phyloP scores from a whole-genome alignment of 164 flowering plant genomes.

The Nelumbo lutea region DNA sequence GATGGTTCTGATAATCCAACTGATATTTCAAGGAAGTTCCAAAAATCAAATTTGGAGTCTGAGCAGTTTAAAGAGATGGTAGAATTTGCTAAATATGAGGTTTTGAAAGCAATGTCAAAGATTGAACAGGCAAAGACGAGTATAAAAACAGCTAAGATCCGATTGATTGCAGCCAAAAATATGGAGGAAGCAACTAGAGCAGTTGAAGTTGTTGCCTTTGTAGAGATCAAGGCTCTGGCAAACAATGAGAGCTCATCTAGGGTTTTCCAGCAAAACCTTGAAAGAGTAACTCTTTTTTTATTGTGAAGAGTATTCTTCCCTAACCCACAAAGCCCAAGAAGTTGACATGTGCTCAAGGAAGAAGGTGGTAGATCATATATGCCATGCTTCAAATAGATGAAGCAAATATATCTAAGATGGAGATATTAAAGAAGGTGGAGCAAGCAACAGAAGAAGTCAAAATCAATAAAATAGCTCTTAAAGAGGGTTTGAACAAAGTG shows the following conservation, averaged over 20 bases:
- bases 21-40: slow-evolving; percentile 52
- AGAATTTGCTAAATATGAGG: slow-evolving; percentile 60
- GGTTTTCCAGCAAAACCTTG: slow-evolving; percentile 21
- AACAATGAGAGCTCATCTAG: slow-evolving; percentile 26
- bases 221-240: slow-evolving; percentile 63
- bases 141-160: slow-evolving; percentile 67
- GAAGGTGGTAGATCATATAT: slow-evolving; percentile 29
- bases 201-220: slow-evolving; percentile 68
- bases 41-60: slow-evolving; percentile 53
- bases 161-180: slow-evolving; percentile 72
- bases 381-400: slow-evolving; percentile 36
- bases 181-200: slow-evolving; percentile 90
- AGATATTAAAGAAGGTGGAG: slow-evolving; percentile 58
- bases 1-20: too few species aligned
- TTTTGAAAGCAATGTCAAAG: slow-evolving; percentile 50
- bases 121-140: slow-evolving; percentile 55
- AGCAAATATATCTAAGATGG: slow-evolving; percentile 31
- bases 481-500: slow-evolving; percentile 67
- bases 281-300: slow-evolving; percentile 51
- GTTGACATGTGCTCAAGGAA: slow-evolving; percentile 50
- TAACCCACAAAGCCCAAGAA: slow-evolving; percentile 34
- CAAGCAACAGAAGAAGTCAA: slow-evolving; percentile 75
- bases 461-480: slow-evolving; percentile 61
- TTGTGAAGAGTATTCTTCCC: slow-evolving; percentile 28
- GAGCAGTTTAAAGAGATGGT: slow-evolving; percentile 64